A percentile compares a stretch with the other conserved stretches of the same genome.
phyloP scores from a whole-genome alignment of 441 rosid genomes.

The Populus hybrid region DNA sequence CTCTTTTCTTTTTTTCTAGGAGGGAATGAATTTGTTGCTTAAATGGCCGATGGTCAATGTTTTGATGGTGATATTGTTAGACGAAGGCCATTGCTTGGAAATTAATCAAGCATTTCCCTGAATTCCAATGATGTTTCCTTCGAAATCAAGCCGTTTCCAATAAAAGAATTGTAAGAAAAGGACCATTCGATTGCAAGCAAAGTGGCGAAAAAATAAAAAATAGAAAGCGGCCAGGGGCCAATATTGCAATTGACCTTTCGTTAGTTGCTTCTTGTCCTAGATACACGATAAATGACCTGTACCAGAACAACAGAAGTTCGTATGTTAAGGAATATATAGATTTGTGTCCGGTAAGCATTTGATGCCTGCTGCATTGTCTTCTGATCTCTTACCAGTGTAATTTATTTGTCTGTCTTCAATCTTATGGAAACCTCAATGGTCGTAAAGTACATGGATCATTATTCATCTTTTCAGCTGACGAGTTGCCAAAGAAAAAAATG shows the following conservation, averaged over 20 bases:
- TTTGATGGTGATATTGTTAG: neutral
- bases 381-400: neutral
- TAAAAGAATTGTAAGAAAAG: neutral
- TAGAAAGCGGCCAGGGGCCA: neutral
- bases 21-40: neutral
- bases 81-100: neutral
- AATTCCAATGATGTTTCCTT: neutral
- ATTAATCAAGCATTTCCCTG: slow-evolving; percentile 1
- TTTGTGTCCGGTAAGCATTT: too few relatives aligned
- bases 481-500: neutral
- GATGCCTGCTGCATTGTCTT: neutral
- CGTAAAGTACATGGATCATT: neutral
- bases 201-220: neutral
- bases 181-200: neutral
- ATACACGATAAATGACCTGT: too few relatives aligned
- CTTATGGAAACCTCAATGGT: neutral
- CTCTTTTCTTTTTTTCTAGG: too few relatives aligned
- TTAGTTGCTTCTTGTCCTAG: too few relatives aligned
- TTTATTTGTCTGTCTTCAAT: neutral
- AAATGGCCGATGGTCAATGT: neutral
- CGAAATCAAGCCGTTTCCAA: neutral
- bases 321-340: too few relatives aligned
- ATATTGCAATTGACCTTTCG: too few relatives aligned
- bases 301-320: too few relatives aligned
- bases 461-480: slow-evolving; percentile 13